Conservation (phyloP, 2,329 filamentous ascomycete species). For the Penicillium fuscoglaucum region DNA sequence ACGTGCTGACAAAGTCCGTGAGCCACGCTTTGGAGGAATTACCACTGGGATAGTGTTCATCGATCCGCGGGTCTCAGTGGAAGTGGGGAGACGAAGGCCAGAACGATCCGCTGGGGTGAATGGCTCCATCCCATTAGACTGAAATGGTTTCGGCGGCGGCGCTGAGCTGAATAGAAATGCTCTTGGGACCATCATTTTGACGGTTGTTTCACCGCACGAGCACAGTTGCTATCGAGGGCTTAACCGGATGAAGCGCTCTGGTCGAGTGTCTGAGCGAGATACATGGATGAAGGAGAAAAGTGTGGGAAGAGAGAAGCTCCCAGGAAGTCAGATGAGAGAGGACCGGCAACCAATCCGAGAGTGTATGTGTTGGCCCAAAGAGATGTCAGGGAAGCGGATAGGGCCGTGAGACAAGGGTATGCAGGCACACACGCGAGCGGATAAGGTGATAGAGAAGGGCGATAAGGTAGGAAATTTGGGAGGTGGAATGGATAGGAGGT, state of each 20-base stretch:
- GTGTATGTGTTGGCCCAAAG: constrained; percentile 5
- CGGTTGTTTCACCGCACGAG: constrained; percentile 21
- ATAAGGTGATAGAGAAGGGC: constrained; percentile 5
- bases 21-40: constrained; percentile 37
- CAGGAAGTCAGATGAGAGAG: constrained; percentile 12
- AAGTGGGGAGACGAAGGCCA: constrained; percentile 19
- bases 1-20: constrained; percentile 23
- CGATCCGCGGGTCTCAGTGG: constrained; percentile 10
- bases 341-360: constrained; percentile 10
- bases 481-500: neutral
- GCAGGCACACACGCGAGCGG: constrained; percentile 6
- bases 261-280: constrained; percentile 42
- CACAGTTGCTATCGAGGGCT: constrained; percentile 18
- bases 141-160: constrained; percentile 25
- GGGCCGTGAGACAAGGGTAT: constrained; percentile 9
- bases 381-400: constrained; percentile 9
- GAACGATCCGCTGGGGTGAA: constrained; percentile 21
- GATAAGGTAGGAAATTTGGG: neutral
- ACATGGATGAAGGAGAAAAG: constrained; percentile 34
- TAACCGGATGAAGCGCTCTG: constrained; percentile 43
- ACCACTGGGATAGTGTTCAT: constrained; percentile 36
- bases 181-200: constrained; percentile 45
- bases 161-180: constrained; percentile 41
- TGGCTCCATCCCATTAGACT: constrained; percentile 10
- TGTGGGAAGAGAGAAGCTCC: constrained; percentile 9